Conservation (phyloP, 768 basidiomycete species). For the Pleurotus ostreatus region DNA sequence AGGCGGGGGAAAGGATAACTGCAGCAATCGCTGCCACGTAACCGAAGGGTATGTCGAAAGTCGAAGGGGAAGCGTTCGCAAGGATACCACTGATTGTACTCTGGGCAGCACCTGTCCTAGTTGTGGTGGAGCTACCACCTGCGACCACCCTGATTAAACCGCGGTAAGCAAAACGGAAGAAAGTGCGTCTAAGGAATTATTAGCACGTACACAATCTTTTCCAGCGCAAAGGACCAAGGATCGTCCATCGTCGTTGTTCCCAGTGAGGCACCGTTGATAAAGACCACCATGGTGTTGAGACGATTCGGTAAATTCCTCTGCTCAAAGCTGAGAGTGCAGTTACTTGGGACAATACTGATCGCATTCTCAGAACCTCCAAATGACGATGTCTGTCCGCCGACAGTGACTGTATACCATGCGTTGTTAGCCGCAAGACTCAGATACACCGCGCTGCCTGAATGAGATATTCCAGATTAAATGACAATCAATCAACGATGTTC, state of each 20-base stretch:
- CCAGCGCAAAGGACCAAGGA: constrained; percentile 2
- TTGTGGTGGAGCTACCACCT: not conserved
- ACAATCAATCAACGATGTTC: not conserved
- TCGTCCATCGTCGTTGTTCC: not conserved
- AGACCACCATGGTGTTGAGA: not conserved
- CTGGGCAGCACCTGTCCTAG: not conserved
- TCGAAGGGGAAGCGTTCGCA: not conserved
- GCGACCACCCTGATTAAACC: too few relatives aligned
- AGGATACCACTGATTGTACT: not conserved
- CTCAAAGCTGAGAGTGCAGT: constrained; percentile 3
- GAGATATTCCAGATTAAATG: not conserved
- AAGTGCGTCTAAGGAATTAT: not conserved
- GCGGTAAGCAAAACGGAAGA: too few relatives aligned
- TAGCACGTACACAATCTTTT: not conserved
- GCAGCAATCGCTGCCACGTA: too few relatives aligned
- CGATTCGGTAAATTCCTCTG: not conserved
- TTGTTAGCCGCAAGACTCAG: constrained; percentile 1
- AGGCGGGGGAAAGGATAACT: too few relatives aligned
- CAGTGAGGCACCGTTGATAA: not conserved
- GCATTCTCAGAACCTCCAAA: not conserved
- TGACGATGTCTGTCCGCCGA: not conserved
- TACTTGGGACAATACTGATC: not conserved
- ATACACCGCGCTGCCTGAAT: not conserved
- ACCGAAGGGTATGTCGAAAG: not conserved
- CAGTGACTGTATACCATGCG: constrained; percentile 1